Conservation (phyloP, 345 rosid species). For the Salix viminalis region DNA sequence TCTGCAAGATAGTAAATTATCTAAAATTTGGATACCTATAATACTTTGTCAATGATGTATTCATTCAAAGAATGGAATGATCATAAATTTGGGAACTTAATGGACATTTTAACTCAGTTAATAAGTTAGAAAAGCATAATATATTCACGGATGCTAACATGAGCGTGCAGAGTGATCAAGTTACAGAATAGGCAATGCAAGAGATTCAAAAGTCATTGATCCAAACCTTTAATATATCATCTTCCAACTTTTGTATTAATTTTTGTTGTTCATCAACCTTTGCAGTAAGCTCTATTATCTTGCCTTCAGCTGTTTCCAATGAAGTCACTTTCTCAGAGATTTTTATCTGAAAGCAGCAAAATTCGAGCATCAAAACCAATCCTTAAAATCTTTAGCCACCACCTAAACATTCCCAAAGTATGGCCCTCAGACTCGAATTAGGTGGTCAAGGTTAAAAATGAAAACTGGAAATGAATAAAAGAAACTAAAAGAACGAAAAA, state of each 20-base stretch:
- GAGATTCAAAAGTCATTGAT: conserved; percentile 18
- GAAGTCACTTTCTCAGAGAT: conserved; percentile 69
- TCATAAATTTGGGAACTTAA: not conserved
- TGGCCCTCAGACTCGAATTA: not conserved
- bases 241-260: conserved; percentile 92
- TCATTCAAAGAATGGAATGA: not conserved
- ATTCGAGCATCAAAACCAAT: not conserved
- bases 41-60: not conserved
- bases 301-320: conserved; percentile 74
- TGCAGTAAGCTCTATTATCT: conserved; percentile 62
- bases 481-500: not conserved
- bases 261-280: conserved; percentile 76
- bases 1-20: not conserved
- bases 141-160: not conserved
- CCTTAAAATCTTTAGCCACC: not conserved
- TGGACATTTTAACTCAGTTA: not conserved
- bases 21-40: not conserved
- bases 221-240: conserved; percentile 84
- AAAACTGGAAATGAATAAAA: not conserved
- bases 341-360: conserved; percentile 53
- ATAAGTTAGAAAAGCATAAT: not conserved
- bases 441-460: not conserved
- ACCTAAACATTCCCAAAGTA: not conserved
- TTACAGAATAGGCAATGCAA: not conserved
- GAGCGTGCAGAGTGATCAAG: not conserved